Base-by-base conservation (phyloP, 371 early-diverging fungal species). In the Nematocida sp. region DNA sequence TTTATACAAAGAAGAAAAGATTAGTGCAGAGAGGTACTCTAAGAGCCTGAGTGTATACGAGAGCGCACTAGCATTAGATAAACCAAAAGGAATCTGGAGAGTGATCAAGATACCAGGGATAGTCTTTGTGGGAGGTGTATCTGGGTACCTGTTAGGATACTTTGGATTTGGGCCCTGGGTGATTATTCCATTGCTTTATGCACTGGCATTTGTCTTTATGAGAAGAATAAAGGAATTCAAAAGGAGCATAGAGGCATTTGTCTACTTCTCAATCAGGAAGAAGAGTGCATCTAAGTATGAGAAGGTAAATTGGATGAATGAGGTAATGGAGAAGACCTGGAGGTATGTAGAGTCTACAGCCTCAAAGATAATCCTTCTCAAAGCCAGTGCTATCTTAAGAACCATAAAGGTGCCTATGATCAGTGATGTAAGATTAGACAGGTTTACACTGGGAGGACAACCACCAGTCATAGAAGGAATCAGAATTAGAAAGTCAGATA, bases 241-340 rank as follows among this genome's bases (percentile, higher is more conserved):
- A n/a, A 46, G 57, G 17, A 79, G 81, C 58, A 46, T 82, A 15
- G 77, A 80, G 41, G 74, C 79, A 15, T 74, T 81, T 17, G 55
- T 78, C 1, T 78, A 76, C 34, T 58, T 81, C 25, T 67, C 75
- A 15, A 57, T 75, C 37, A 43, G 78, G 37, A 77, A 65, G 49
- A 67, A 80, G 41, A 70, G 62, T 23, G 51, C 74, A 23, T 54
- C 61, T 15, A 76, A 81, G 40, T 77, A 27, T 25, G 97, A 96
- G 81, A 87, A 89, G 35, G 91, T 89, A 2, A 92, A 92, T 65
- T 97, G 98, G 98, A 81, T 97, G 62, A 97, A 97, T 82, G 87
- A 86, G 77, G 90, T 95, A 79, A 78, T 93, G 65, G 82, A 79
- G 31, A 83, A 86, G 61, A 90, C 94, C 80, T 97, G 98, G 98